phyloP scores from a whole-genome alignment of 108 stramenopile species.

The Fragilaria radians region DNA sequence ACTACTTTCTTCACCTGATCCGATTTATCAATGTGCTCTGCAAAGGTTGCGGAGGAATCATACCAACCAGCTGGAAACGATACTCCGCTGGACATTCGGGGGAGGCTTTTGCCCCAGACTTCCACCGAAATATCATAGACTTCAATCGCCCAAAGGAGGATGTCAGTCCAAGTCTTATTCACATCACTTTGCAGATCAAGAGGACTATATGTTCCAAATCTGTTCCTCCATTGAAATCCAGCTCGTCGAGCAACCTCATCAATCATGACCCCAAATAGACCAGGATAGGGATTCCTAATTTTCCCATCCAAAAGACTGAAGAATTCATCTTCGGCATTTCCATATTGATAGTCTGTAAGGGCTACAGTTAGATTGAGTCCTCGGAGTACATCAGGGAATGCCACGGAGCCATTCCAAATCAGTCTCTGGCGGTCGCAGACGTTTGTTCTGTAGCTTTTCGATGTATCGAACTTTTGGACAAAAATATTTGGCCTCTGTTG shows the following conservation, averaged over 20 bases:
- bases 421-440: too few species aligned
- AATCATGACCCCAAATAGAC: slow-evolving; percentile 11
- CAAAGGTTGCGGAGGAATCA: background rate
- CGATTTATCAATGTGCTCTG: background rate
- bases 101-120: slow-evolving; percentile 4
- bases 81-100: too few species aligned
- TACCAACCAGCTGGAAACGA: background rate
- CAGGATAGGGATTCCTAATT: slow-evolving; percentile 16
- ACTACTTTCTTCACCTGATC: background rate
- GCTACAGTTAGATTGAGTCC: background rate
- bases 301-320: background rate
- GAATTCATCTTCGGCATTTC: background rate
- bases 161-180: slow-evolving; percentile 8
- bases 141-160: slow-evolving; percentile 21
- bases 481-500: too few species aligned
- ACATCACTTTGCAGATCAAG: too few species aligned
- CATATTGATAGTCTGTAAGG: background rate
- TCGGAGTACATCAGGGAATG: background rate
- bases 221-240: slow-evolving; percentile 28
- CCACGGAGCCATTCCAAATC: background rate
- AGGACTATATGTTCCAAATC: slow-evolving; percentile 3
- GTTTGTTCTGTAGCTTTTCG: too few species aligned
- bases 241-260: slow-evolving; percentile 37
- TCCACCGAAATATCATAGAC: slow-evolving; percentile 21
- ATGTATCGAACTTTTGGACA: too few species aligned